Base-by-base conservation (phyloP, 305 asterid genomes). In the Lippia alba region DNA sequence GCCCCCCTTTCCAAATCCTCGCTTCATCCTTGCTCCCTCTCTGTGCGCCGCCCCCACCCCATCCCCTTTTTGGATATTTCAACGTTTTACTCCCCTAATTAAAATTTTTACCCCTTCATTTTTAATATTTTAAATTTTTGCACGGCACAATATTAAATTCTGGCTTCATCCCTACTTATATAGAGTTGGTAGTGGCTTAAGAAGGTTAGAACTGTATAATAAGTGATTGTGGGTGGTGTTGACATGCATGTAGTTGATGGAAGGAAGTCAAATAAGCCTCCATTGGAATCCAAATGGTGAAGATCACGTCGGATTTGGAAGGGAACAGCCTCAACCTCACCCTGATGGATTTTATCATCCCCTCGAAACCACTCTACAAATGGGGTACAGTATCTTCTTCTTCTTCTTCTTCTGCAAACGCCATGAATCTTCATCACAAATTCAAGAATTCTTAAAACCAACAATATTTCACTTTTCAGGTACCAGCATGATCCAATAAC, bases 311-410 rank as follows among this genome's bases (percentile, higher is more conserved):
- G 92, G 78, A 19, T 91, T 88, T 71, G 94, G 96, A 46, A 72
- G 90, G 66, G 96, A 85, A 69, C 70, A 70, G 18, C 66, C 78
- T 76, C 98, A 87, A 12, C 73, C 87, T 73, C 90, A 81, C 50
- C 78, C 80, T 12, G 89, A 89, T 71, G 89, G 77, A 40, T 91
- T 91, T 69, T 91, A 76, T 78, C 97, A 94, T 76, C 97, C 85
- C 12, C 81, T 94, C 60, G 91, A 91, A 81, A 96, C 97, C 56
- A 92, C 97, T 73, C 87, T 94, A 65, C 99, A 94, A 73, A 94
- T 94, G 49, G 96, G 98, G 95, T 91, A 87, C 41, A 8, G 41
- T 36, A 8, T 36, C 9, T 36, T 36, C 41, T 5, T 4, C 41
- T 4, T 36, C 8, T 36, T 4, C 6, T 4, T 36, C 41, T 1